Percentiles rank a stretch among this genome's conserved stretches.
Evolutionary conservation across 2,329 filamentous ascomycete species (phyloP).

Genomic region (Pestalotiopsis sp.): DNA sequence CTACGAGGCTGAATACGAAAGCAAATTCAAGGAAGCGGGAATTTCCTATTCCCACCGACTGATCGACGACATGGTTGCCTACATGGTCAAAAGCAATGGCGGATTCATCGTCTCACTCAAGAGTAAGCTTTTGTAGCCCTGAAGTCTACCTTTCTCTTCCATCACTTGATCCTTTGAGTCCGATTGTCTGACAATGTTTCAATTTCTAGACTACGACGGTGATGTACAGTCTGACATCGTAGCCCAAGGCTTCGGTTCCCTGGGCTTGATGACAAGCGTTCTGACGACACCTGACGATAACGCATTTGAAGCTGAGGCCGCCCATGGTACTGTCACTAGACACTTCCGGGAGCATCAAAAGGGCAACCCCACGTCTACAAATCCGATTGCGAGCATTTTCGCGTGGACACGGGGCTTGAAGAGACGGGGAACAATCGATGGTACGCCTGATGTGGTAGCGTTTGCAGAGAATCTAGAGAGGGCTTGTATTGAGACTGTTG

Average conservation of each 20-base stretch:
- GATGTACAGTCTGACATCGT: constrained; percentile 99
- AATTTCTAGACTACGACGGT: constrained; percentile 84
- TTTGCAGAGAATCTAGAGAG: constrained; percentile 92
- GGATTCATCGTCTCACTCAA: constrained; percentile 98
- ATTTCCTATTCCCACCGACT: constrained; percentile 99
- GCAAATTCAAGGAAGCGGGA: constrained; percentile 83
- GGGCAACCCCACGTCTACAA: constrained; percentile 94
- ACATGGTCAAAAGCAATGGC: constrained; percentile 99
- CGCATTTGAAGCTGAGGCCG: constrained; percentile 96
- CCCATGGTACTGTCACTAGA: constrained; percentile 96
- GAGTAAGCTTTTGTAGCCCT: constrained; percentile 60
- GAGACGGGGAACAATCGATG: constrained; percentile 91
- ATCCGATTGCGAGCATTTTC: constrained; percentile 98
- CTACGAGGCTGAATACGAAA: constrained; percentile 85
- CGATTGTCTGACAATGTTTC: neutral
- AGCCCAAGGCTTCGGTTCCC: constrained; percentile 95
- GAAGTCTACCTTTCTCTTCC: too few relatives aligned
- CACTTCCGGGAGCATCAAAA: constrained; percentile 99
- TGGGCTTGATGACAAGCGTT: constrained; percentile 97
- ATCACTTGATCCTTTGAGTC: constrained; percentile 21
- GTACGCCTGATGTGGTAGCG: constrained; percentile 86
- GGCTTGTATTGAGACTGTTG: constrained; percentile 92
- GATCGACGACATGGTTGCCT: constrained; percentile 99
- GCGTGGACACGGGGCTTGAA: constrained; percentile 95
- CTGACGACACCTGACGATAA: constrained; percentile 96